phyloP scores from a whole-genome alignment of 257 asterid genomes.

The Nyctanthes arbortristis region DNA sequence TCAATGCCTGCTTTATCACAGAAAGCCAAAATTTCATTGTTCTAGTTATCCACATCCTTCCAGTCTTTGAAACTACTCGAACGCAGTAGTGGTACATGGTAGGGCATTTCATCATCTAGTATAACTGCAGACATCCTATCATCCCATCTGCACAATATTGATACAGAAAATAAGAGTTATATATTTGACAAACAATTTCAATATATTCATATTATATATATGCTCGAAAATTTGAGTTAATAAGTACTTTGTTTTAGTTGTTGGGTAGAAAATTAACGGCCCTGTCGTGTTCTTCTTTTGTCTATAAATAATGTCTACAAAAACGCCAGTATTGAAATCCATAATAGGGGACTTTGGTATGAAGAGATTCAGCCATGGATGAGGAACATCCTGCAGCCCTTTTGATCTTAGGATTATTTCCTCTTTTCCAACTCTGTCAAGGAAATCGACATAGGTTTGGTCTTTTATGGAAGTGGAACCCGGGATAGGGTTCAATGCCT shows the following conservation, averaged over 20 bases:
- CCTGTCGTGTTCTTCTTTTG: slow-evolving; percentile 49
- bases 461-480: slow-evolving; percentile 51
- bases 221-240: too few relatives aligned
- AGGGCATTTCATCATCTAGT: slow-evolving; percentile 50
- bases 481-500: slow-evolving; percentile 33
- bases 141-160: slow-evolving; percentile 48
- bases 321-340: slow-evolving; percentile 58
- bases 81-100: slow-evolving; percentile 39
- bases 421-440: slow-evolving; percentile 49
- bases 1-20: slow-evolving; percentile 36
- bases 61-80: slow-evolving; percentile 27
- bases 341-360: too few relatives aligned
- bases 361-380: too few relatives aligned
- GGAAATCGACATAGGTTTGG: slow-evolving; percentile 39
- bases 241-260: slow-evolving; percentile 42
- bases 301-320: slow-evolving; percentile 50
- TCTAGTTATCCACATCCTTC: slow-evolving; percentile 24
- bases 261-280: slow-evolving; percentile 74
- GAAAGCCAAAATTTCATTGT: slow-evolving; percentile 33
- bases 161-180: too few relatives aligned
- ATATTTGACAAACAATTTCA: too few relatives aligned
- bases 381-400: slow-evolving; percentile 37
- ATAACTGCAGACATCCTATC: slow-evolving; percentile 49
- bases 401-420: slow-evolving; percentile 37
- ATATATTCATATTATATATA: too few relatives aligned